phyloP scores from a whole-genome alignment of 2,329 filamentous ascomycete species.

The Aplosporella prunicola region DNA sequence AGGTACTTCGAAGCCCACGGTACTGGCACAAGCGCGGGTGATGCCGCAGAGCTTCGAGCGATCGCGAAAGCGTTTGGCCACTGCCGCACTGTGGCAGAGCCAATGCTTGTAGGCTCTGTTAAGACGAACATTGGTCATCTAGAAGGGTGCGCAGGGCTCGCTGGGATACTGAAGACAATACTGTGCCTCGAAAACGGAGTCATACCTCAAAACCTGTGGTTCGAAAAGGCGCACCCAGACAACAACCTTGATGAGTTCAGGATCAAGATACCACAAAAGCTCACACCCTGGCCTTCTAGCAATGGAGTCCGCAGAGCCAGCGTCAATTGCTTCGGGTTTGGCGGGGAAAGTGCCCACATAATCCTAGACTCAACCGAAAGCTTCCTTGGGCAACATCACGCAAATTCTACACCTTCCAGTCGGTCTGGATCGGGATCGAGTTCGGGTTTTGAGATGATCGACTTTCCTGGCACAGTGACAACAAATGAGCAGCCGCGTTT shows the following conservation, averaged over 20 bases:
- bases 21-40: too few species aligned
- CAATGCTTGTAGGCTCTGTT: constrained; percentile 14
- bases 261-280: constrained; percentile 5
- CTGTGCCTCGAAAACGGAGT: constrained; percentile 14
- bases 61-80: constrained; percentile 15
- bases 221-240: constrained; percentile 5
- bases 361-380: too few species aligned
- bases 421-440: too few species aligned
- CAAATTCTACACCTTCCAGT: too few species aligned
- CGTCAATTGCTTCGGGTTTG: constrained; percentile 18
- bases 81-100: too few species aligned
- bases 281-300: constrained; percentile 10
- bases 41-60: constrained; percentile 1
- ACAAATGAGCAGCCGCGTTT: too few species aligned
- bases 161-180: constrained; percentile 20
- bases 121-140: constrained; percentile 24
- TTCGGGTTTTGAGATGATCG: too few species aligned
- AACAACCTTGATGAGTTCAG: constrained; percentile 8
- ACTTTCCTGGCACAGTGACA: too few species aligned
- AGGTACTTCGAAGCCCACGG: constrained; percentile 33
- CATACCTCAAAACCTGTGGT: constrained; percentile 19
- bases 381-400: too few species aligned
- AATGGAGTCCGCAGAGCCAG: constrained; percentile 11
- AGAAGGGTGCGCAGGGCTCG: constrained; percentile 20
- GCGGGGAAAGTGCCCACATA: constrained; percentile 20